Evolutionary conservation across 1,139 yeast genomes (phyloP), one percentile per base, ranked within the genome.

Genomic region (Candida sp.): DNA sequence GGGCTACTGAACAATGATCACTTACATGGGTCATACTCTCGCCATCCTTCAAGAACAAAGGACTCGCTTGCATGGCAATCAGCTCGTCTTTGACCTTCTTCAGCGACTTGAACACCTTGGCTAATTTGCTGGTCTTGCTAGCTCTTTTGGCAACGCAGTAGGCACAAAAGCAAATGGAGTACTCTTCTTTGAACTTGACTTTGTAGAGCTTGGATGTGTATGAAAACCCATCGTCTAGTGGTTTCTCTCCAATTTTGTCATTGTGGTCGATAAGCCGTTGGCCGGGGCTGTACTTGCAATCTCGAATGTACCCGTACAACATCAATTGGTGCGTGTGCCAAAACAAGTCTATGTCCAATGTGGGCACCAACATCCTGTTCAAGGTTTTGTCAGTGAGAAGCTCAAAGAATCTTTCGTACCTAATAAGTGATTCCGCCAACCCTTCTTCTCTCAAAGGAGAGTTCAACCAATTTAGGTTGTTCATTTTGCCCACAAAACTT

Each of bases 321-420:
- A 63, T 58, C 27, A 74, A 58, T 50, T 69, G 75, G 51, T 73
- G 77, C 7, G 78, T 73, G 50, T 70, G 77, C 78, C 78, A 73
- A 1, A 69, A 61, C 39, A 74, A 58, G 51, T 74, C 78, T 34
- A 74, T 66, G 49, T 74, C 78, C 48, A 73, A 58, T 0, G 78
- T 71, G 0, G 79, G 78, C 1, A 73, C 70, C 22, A 67, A 56
- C 49, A 62, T 55, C 8, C 39, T 46, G 6, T 49, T 40, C 1
- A 41, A 28, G 5, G 38, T 42, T 32, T 11, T 46, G 51, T 26
- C 30, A 2, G 43, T 30, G 28, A 71, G 48, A 17, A 72, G 41
- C 8, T 48, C 46, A 46, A 70, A 58, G 49, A 71, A 73, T 17
- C 68, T 56, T 3, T 52, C 45, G 49, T 75, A 72, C 42, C 75